Evolutionary conservation across 768 basidiomycete species (phyloP).

Genomic region (Serendipita indica): DNA sequence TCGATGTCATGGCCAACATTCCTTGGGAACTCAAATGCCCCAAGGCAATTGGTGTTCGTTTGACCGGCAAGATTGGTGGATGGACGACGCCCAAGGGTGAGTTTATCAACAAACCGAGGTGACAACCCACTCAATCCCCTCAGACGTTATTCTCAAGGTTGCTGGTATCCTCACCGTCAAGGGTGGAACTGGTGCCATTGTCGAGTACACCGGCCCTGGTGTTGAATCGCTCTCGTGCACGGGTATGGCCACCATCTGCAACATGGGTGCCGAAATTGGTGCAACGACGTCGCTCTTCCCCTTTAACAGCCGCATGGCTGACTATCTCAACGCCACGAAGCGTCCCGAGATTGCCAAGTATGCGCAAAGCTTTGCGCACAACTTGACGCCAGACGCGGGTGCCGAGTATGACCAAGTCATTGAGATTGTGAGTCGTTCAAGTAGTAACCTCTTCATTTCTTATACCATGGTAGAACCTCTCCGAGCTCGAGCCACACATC

Average conservation of each 20-base stretch:
- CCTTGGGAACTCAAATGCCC: conserved; percentile 99
- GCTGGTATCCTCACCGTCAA: conserved; percentile 98
- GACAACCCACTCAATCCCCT: conserved; percentile 11
- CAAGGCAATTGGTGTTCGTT: conserved; percentile 95
- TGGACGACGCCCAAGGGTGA: conserved; percentile 97
- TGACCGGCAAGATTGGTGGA: conserved; percentile 86
- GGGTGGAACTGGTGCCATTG: conserved; percentile 97
- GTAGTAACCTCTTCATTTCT: background rate
- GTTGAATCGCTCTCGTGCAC: conserved; percentile 94
- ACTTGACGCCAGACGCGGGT: conserved; percentile 72
- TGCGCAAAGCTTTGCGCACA: conserved; percentile 77
- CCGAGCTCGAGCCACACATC: conserved; percentile 95
- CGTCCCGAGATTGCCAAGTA: conserved; percentile 78
- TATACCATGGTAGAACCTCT: conserved; percentile 55
- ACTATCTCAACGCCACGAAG: conserved; percentile 91
- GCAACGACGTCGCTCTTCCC: conserved; percentile 99
- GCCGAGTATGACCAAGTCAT: conserved; percentile 91
- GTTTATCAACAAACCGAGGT: conserved; percentile 11
- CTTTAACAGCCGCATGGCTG: conserved; percentile 87
- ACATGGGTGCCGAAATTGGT: conserved; percentile 99
- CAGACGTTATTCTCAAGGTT: conserved; percentile 97
- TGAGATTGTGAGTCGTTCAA: conserved; percentile 52
- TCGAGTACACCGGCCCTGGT: conserved; percentile 92
- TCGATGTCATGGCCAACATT: conserved; percentile 95
- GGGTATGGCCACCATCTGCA: conserved; percentile 99